Base-by-base conservation (phyloP, 257 asterid species). In the Mentha longifolia region DNA sequence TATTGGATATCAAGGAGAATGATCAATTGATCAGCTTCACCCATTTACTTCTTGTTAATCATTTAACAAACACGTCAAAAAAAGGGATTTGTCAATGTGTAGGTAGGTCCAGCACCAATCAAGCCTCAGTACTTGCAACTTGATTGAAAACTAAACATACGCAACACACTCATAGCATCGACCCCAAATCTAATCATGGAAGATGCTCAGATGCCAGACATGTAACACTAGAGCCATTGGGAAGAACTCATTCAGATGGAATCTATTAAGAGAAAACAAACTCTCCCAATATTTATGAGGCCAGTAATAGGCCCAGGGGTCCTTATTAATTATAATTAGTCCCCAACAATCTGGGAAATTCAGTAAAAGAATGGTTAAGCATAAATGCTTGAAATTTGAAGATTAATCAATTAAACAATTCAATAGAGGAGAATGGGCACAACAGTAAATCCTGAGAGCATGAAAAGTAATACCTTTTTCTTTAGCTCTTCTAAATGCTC, bases 401-500 rank as follows among this genome's bases (percentile, higher is more conserved):
- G 8, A 76, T 43, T 30, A 61, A 46, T 56, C 58, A 39, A 49
- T 65, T 56, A 49, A 52, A 76, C 19, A 69, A 58, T 60, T 60
- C 47, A 42, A 31, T 42, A 43, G 45, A 42, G n/a, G 16, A 74
- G 51, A 16, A 60, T 16, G 41, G 28, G 60, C 56, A 67, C 12
- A 30, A 19, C 9, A 61, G 63, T 17, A 22, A 19, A 50, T 7
- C 11, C 35, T 20, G 47, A 1, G 13, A 58, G 42, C 63, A 58
- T 11, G 31, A 31, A 56, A 30, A 28, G 43, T 14, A 15, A 50
- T 82, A 92, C 97, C 96, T 87, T 95, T 88, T 83, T 85, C 84
- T 78, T 84, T 72, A 92, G 91, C 79, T 87, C 97, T 61, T 83
- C 86, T 67, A 79, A 64, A 76, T 88, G 84, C 83, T 92, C 95